Percentiles rank a stretch among this genome's conserved stretches.
Evolutionary conservation across 345 rosid genomes (phyloP).

Genomic region (Camelina neglecta): DNA sequence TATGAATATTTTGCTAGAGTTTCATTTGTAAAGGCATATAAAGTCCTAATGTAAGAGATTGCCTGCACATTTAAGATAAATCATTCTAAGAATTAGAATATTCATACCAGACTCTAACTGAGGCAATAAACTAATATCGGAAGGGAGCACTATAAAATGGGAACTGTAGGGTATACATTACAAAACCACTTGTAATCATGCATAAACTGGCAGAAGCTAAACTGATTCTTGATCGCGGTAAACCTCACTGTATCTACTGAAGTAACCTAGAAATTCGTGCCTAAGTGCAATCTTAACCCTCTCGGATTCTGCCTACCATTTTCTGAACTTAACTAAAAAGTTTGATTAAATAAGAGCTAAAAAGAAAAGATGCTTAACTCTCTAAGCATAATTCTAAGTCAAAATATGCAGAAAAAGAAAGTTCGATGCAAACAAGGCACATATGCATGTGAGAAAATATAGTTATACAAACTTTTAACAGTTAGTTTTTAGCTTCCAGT

Average conservation of each 20-base stretch:
- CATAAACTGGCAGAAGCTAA: background rate
- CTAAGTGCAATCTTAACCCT: constrained; percentile 9
- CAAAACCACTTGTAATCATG: too few relatives aligned
- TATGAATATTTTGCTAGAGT: constrained; percentile 96
- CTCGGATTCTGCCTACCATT: constrained; percentile 11
- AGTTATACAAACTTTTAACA: background rate
- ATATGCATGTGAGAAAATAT: constrained; percentile 8
- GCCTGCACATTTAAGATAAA: constrained; percentile 64
- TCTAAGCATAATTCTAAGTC: constrained; percentile 14
- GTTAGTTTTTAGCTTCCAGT: constrained; percentile 14
- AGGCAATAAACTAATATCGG: constrained; percentile 11
- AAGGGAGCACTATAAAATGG: constrained; percentile 17
- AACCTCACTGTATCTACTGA: constrained; percentile 7
- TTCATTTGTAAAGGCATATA: constrained; percentile 96
- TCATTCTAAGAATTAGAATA: constrained; percentile 21
- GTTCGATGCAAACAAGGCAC: background rate
- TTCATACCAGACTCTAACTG: constrained; percentile 1
- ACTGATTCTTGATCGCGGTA: constrained; percentile 12
- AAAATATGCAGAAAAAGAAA: constrained; percentile 14
- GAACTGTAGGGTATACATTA: constrained; percentile 8
- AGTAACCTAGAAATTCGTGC: constrained; percentile 5
- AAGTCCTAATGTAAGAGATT: constrained; percentile 78
- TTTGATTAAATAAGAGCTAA: background rate
- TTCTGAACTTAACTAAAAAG: constrained; percentile 27
- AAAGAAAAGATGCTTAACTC: constrained; percentile 21